phyloP scores from a whole-genome alignment of 2,329 filamentous ascomycete genomes.

The Biscogniauxia marginata region DNA sequence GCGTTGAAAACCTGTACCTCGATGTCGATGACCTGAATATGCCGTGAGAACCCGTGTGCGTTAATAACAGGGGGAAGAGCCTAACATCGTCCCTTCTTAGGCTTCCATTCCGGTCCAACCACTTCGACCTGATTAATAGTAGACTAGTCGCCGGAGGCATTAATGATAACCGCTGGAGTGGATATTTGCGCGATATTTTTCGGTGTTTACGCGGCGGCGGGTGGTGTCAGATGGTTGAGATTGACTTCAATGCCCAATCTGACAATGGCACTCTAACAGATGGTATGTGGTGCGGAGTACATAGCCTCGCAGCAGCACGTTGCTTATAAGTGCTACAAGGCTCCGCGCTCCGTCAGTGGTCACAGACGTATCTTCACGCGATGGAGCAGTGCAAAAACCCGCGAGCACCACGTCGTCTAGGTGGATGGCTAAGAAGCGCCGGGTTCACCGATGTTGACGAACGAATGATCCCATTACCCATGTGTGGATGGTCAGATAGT shows the following conservation, averaged over 20 bases:
- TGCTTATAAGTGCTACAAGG: conserved; percentile 37
- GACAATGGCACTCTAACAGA: conserved; percentile 76
- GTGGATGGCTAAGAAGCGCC: conserved; percentile 55
- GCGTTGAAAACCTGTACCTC: conserved; percentile 65
- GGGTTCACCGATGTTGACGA: conserved; percentile 69
- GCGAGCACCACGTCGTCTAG: conserved; percentile 60
- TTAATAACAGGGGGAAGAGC: conserved; percentile 3
- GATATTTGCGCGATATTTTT: conserved; percentile 74
- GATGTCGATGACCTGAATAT: conserved; percentile 73
- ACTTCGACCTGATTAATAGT: conserved; percentile 84
- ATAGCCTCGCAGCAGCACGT: neutral
- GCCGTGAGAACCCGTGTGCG: conserved; percentile 41
- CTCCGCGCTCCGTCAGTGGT: conserved; percentile 68
- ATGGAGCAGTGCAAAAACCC: conserved; percentile 64
- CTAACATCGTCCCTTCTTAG: conserved; percentile 20
- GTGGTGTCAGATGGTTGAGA: conserved; percentile 87
- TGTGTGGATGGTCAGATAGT: conserved; percentile 70
- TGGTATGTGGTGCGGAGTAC: conserved; percentile 38
- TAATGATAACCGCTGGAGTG: conserved; percentile 67
- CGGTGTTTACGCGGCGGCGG: conserved; percentile 71
- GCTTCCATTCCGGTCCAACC: conserved; percentile 57
- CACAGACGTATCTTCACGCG: conserved; percentile 59
- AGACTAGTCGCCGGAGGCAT: conserved; percentile 71
- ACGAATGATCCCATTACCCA: conserved; percentile 61
- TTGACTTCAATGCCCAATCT: conserved; percentile 82